phyloP scores from a whole-genome alignment of 108 stramenopile species.

The Pseudonitzschia multiseries region DNA sequence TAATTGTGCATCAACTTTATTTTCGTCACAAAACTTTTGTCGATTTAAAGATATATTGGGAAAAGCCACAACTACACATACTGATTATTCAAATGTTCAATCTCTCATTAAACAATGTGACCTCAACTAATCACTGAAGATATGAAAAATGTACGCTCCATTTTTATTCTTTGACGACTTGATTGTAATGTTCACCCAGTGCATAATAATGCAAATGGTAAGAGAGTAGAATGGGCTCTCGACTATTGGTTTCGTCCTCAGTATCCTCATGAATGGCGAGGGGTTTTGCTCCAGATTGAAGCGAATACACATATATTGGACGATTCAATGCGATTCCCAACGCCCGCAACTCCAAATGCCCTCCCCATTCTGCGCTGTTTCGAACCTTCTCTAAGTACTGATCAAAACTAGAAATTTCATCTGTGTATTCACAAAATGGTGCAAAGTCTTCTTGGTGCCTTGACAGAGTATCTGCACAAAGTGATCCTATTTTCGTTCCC shows the following conservation, averaged over 20 bases:
- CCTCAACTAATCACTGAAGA: too few relatives aligned
- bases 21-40: too few relatives aligned
- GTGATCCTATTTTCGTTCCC: slow-evolving; percentile 24
- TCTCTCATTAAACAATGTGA: too few relatives aligned
- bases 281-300: slow-evolving; percentile 42
- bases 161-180: slow-evolving; percentile 47
- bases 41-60: too few relatives aligned
- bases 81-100: too few relatives aligned
- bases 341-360: slow-evolving; percentile 94
- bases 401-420: slow-evolving; percentile 67
- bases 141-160: too few relatives aligned
- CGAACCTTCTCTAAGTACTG: slow-evolving; percentile 83
- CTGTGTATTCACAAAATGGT: slow-evolving; percentile 84
- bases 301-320: slow-evolving; percentile 85
- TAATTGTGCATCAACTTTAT: too few relatives aligned
- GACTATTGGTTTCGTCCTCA: slow-evolving; percentile 20
- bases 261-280: slow-evolving; percentile 40
- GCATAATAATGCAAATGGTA: slow-evolving; percentile 98
- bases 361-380: slow-evolving; percentile 92
- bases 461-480: slow-evolving; percentile 70
- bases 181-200: slow-evolving; percentile 98
- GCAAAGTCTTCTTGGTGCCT: slow-evolving; percentile 76
- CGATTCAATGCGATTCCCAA: slow-evolving; percentile 70
- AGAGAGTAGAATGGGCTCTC: slow-evolving; percentile 65
- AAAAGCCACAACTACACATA: too few relatives aligned